These are phyloP conservation scores for Hebeloma cylindrosporum DNA, from an alignment of 768 basidiomycete genomes.

Conservation along the genomic window DNA sequence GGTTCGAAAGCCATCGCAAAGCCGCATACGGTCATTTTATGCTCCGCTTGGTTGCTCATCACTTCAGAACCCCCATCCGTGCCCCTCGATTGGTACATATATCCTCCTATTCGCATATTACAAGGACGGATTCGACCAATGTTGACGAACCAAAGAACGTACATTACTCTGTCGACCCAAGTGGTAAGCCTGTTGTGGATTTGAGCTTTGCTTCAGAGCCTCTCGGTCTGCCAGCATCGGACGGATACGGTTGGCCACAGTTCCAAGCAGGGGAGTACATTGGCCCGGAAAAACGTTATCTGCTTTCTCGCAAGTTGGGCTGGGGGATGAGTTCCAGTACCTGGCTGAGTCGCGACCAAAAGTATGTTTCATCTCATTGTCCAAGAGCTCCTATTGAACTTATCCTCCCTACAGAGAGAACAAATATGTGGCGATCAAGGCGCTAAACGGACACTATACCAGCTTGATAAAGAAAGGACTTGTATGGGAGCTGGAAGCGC, in stretches of 20 bases:
- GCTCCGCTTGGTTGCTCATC: too few species aligned
- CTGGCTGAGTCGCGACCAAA: slow-evolving; percentile 29
- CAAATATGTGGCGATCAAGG: slow-evolving; percentile 32
- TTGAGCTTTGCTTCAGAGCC: slow-evolving; percentile 29
- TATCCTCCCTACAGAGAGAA: slow-evolving; percentile 17
- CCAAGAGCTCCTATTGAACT: neutral
- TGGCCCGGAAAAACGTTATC: slow-evolving; percentile 28
- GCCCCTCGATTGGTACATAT: too few species aligned
- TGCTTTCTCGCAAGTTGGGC: slow-evolving; percentile 28
- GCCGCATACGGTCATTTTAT: too few species aligned
- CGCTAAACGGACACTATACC: slow-evolving; percentile 27
- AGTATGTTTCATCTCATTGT: slow-evolving; percentile 13
- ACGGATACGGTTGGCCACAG: slow-evolving; percentile 28
- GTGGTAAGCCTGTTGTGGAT: slow-evolving; percentile 20
- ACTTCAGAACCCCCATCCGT: too few species aligned
- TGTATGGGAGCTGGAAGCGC: slow-evolving; percentile 24
- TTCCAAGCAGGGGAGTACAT: slow-evolving; percentile 26
- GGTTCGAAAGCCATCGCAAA: too few species aligned
- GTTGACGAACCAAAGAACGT: neutral
- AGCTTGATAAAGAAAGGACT: slow-evolving; percentile 15
- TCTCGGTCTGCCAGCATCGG: slow-evolving; percentile 25
- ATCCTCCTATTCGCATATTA: too few species aligned
- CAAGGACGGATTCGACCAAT: too few species aligned
- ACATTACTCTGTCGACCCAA: slow-evolving; percentile 21
- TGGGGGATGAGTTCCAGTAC: slow-evolving; percentile 32